Evolutionary conservation across 805 yeast genomes (phyloP), one percentile per base, ranked within the genome.

Genomic region (Groenewaldozyma salmanticensis): DNA sequence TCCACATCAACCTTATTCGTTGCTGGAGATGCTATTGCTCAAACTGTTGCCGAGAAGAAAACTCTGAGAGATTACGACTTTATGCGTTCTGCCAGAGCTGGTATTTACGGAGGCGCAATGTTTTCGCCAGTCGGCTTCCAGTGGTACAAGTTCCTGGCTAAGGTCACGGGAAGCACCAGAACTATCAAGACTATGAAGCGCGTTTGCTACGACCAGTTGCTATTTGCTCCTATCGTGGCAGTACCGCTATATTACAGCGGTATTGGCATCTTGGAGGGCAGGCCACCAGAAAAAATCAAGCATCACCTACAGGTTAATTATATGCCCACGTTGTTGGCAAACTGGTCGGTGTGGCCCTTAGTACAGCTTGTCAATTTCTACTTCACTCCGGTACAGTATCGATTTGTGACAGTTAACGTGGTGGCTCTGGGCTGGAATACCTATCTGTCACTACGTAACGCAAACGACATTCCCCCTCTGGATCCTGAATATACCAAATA

Each of bases 291-390:
- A 0, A 65, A 65, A 18, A 65, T 77, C 13, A 54, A 58, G 39
- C 43, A 50, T n/a, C 50, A 54, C 13, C 47, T 62, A 20, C 31
- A 39, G 11, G 33, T 46, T 13, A 75, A 78, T 67, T 75, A 77
- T 49, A 33, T 46, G 32, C 65, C 70, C 4, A 84, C 94, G 0
- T 60, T 86, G 33, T 48, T 64, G 37, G 71, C 81, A n/a, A 85
- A 84, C 56, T 87, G 94, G 94, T 50, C 67, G 38, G 80, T 87
- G 15, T 88, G 96, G 97, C 96, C 96, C 0, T 62, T 74, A 0
- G 79, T 87, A 52, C 96, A 88, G 59, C 46, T 74, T 38, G 48
- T 77, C 44, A 88, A 88, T 60, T 83, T 88, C 54, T 70, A 74
- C 27, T 50, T 81, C 4, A 72, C 84, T 2, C 95, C 95, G 0